Evolutionary conservation across 192 early-diverging fungal species (phyloP).

Genomic region (Podochytrium sp.): DNA sequence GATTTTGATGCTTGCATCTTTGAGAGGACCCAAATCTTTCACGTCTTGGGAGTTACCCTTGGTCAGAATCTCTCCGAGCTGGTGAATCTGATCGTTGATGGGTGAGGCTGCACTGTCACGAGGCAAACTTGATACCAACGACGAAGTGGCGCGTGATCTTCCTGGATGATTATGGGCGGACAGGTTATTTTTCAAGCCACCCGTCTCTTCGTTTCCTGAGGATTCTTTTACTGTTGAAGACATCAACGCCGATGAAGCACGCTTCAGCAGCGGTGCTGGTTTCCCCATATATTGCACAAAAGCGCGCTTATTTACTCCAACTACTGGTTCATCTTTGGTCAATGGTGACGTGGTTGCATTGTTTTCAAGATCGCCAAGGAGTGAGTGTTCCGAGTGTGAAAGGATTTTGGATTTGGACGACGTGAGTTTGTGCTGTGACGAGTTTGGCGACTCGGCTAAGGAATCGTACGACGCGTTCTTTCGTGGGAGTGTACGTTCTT

Average conservation of each 20-base stretch:
- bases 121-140: background rate
- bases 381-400: background rate
- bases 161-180: background rate
- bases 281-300: slow-evolving; percentile 34
- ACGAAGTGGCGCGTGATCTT: background rate
- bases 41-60: background rate
- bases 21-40: background rate
- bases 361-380: background rate
- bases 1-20: slow-evolving; percentile 14
- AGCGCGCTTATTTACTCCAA: background rate
- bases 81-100: background rate
- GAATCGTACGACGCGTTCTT: too few relatives aligned
- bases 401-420: background rate
- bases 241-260: slow-evolving; percentile 28
- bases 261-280: slow-evolving; percentile 25
- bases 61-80: slow-evolving; percentile 8
- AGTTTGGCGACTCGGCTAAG: too few relatives aligned
- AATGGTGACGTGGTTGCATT: background rate
- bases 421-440: background rate
- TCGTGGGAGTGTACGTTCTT: too few relatives aligned
- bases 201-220: background rate
- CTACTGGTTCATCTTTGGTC: background rate
- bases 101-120: background rate
- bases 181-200: too few relatives aligned
- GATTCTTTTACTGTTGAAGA: background rate